Conservation (phyloP, 768 basidiomycete genomes). For the Termitomyces bulborhizus region DNA sequence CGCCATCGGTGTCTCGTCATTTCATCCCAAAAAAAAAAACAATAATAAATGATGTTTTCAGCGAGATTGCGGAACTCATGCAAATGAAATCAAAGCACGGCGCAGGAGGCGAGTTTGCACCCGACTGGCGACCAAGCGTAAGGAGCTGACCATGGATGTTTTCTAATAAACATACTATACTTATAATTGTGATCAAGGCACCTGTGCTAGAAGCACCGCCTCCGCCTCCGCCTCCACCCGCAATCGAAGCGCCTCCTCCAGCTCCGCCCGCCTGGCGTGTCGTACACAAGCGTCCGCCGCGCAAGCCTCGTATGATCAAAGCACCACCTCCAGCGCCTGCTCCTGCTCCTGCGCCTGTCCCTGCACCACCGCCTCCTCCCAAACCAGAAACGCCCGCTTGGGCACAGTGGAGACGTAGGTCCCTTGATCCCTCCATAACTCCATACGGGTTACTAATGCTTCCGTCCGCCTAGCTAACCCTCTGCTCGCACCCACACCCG, state of each 20-base stretch:
- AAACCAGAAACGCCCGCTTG: slow-evolving; percentile 64
- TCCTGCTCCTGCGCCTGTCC: slow-evolving; percentile 28
- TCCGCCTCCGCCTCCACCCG: slow-evolving; percentile 34
- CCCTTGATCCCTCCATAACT: not conserved
- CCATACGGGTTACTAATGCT: not conserved
- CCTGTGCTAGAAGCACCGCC: slow-evolving; percentile 23
- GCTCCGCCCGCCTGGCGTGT: slow-evolving; percentile 61
- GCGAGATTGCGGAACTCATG: slow-evolving; percentile 84
- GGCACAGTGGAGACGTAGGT: slow-evolving; percentile 82
- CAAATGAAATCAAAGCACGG: slow-evolving; percentile 78
- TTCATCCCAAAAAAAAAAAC: not conserved
- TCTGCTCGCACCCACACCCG: slow-evolving; percentile 43
- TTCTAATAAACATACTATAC: no score
- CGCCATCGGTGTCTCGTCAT: no score
- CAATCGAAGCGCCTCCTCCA: slow-evolving; percentile 41
- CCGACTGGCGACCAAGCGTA: slow-evolving; percentile 67
- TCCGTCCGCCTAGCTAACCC: slow-evolving; percentile 50
- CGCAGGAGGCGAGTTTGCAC: slow-evolving; percentile 69
- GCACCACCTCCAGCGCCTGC: slow-evolving; percentile 33
- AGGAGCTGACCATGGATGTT: slow-evolving; percentile 7
- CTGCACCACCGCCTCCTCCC: slow-evolving; percentile 30
- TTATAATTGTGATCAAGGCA: slow-evolving; percentile 6
- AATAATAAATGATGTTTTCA: slow-evolving; percentile 25
- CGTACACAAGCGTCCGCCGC: slow-evolving; percentile 57
- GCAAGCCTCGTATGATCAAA: slow-evolving; percentile 42